Base-by-base conservation (phyloP, 1,284 basidiomycete species). In the Xanthoconium separans region DNA sequence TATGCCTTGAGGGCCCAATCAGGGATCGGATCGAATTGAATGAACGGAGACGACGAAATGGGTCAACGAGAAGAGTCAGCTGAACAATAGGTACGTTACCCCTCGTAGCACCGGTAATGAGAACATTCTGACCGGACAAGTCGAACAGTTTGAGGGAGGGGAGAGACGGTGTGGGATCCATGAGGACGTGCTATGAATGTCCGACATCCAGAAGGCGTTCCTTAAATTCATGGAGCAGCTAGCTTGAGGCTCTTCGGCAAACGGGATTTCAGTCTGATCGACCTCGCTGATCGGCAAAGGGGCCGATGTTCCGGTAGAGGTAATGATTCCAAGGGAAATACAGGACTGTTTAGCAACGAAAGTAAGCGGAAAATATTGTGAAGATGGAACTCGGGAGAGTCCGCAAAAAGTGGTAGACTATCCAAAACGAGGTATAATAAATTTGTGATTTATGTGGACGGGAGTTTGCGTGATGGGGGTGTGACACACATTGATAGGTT, bases 61-160 rank as follows among this genome's bases (percentile, higher is more conserved):
- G 50, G 47, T 43, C 44, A 37, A 54, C 45, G 43, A 55, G 61
- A 16, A 16, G 20, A 55, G 49, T 46, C 34, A 51, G 47, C 49
- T 31, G 47, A 51, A 58, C 56, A 65, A 58, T 58, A 58, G 63
- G 51, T 61, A 70, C 66, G 61, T 61, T 70, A 82, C 84, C 85
- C 68, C 85, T 74, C 18, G 84, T 82, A 42, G 82, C 85, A 56
- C 87, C 87, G 43, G 88, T 90, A 64, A 90, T 79, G 70, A 90
- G 81, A 36, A 79, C 84, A 55, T 79, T 84, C 63, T 82, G 75
- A 51, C 80, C 79, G 11, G 69, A 66, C 63, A 89, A 78, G 56
- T 79, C 77, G 70, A 89, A 90, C 44, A 89, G 78, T 45, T 75
- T 70, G 57, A 71, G 78, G 20, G 81, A 74, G 52, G 78, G 71